A percentile compares a stretch with the other conserved stretches of the same genome.
These are phyloP conservation scores for Pseudocercospora macadamiae DNA, from an alignment of 2,329 filamentous ascomycete genomes.

Conservation along the genomic window DNA sequence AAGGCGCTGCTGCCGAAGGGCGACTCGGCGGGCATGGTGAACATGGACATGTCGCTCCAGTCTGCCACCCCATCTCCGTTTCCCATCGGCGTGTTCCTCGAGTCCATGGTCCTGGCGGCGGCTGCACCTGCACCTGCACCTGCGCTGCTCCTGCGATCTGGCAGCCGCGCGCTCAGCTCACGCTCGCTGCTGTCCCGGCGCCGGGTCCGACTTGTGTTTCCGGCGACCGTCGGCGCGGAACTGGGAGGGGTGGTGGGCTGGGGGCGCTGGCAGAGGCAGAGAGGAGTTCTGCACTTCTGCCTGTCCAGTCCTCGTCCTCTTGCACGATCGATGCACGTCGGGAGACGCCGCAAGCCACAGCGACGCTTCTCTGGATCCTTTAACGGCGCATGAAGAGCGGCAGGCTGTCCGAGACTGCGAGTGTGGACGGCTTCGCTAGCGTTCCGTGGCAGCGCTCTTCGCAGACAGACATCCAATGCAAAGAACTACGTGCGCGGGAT, in stretches of 20 bases:
- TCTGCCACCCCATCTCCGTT: too few species aligned
- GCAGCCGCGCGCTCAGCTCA: too few species aligned
- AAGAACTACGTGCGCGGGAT: background rate
- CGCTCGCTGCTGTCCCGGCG: background rate
- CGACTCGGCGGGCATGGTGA: conserved; percentile 28
- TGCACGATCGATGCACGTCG: conserved; percentile 1
- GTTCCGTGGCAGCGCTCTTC: background rate
- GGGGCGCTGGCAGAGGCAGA: background rate
- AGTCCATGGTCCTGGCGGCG: too few species aligned
- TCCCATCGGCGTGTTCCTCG: background rate
- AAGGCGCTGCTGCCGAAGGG: conserved; percentile 31
- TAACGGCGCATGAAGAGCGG: conserved; percentile 7
- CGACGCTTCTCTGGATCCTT: conserved; percentile 1
- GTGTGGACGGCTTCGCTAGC: too few species aligned
- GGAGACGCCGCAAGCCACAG: conserved; percentile 9
- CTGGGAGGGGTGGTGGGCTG: background rate
- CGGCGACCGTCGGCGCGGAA: background rate
- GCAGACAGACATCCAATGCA: background rate
- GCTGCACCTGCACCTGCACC: too few species aligned
- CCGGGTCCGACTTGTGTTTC: background rate
- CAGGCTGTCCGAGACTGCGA: too few species aligned
- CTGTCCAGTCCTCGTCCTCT: background rate
- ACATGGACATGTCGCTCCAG: background rate
- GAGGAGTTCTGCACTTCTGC: too few species aligned
- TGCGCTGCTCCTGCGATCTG: background rate